Base-by-base conservation (phyloP, 2,329 filamentous ascomycete species). In the Xylariaceae sp. region DNA sequence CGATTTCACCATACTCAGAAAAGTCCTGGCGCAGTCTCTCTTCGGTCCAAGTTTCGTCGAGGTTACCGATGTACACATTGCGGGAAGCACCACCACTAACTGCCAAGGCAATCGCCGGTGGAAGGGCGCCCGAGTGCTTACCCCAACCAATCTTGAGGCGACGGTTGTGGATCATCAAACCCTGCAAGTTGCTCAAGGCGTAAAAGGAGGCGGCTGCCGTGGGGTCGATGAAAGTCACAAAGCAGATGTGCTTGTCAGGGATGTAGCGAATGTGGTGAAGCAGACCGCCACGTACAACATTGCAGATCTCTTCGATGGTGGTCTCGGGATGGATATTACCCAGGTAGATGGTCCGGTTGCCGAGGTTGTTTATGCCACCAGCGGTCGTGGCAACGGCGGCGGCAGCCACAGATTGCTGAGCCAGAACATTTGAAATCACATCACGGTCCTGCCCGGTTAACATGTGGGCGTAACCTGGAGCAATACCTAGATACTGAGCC, bases 221-320 rank as follows among this genome's bases (percentile, higher is more conserved):
- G 7, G 94, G 94, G 72, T 99, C 94, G 74, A 99, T 97, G 77
- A 99, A 99, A 1, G 94, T 99, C 59, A 99, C 94, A 72, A 99
- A 99, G 81, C 94, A 99, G 68, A 99, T 99, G 77, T 99, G 94
- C 84, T 99, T 99, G 79, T 99, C 94, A 5, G 94, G 94, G 69
- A 99, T 99, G 77, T 97, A 99, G 68, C 94, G 91, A 74, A 99
- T 96, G 75, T 99, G 94, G 75, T 99, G 94, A 69, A 99, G 82
- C 65, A 99, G 83, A 68, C 94, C 94, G 60, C 94, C 94, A 65
- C 94, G 87, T 55, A 99, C 94, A 59, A 99, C 94, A 72, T 99
- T 99, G 83, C 94, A 99, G 73, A 99, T 99, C 78, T 99, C 94
- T 78, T 99, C 94, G 68, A 97, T 96, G 1, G 93, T 97, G 1